phyloP scores from a whole-genome alignment of 164 flowering plant species.

The Magnolia sinica region DNA sequence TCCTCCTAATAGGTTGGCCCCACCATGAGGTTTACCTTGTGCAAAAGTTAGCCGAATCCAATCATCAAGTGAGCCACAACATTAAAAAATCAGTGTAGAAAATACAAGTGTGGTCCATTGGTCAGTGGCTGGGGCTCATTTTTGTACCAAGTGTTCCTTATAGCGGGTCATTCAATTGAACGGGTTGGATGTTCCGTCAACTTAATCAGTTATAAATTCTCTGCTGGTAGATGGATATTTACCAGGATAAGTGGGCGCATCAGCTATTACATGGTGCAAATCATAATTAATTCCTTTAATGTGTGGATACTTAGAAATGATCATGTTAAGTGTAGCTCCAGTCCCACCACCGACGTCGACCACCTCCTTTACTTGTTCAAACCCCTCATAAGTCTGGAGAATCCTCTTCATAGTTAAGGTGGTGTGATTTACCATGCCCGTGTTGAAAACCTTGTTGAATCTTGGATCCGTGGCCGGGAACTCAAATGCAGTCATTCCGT shows the following conservation, averaged over 20 bases:
- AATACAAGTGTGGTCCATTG: no score
- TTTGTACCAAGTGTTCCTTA: no score
- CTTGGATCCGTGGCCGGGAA: not conserved
- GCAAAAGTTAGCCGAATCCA: no score
- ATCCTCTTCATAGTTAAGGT: not conserved
- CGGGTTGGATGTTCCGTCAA: no score
- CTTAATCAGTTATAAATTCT: no score
- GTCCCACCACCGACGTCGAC: constrained; percentile 7
- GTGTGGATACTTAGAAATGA: constrained; percentile 2
- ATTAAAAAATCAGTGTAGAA: no score
- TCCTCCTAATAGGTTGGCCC: no score
- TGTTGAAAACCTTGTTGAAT: constrained; percentile 1
- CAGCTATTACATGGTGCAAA: constrained; percentile 6
- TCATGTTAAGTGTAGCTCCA: constrained; percentile 4
- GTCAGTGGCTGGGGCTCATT: no score
- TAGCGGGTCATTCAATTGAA: no score
- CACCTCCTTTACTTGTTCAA: not conserved
- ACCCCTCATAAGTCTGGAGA: not conserved
- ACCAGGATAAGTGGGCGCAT: not conserved
- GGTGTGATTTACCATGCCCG: not conserved
- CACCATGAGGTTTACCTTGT: no score
- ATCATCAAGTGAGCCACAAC: no score
- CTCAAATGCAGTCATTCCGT: not conserved
- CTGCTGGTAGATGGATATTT: no score
- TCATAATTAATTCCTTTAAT: constrained; percentile 10